phyloP scores from a whole-genome alignment of 371 early-diverging fungal genomes.

The Cokeromyces recurvatus region DNA sequence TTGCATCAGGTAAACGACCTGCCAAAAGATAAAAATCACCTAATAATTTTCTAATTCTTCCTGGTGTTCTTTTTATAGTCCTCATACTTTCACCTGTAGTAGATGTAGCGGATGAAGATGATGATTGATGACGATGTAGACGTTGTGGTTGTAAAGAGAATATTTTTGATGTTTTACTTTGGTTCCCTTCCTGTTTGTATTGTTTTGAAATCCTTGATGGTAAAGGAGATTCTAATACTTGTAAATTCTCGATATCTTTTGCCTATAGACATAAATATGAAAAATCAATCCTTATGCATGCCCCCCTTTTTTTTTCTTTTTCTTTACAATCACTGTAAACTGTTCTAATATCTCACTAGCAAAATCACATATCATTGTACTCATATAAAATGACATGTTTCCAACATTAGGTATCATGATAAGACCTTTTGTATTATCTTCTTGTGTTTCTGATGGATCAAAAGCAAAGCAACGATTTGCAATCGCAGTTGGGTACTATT shows the following conservation, averaged over 20 bases:
- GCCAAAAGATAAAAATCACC: constrained; percentile 78
- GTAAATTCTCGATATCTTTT: constrained; percentile 26
- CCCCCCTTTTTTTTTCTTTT: background rate
- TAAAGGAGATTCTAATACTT: constrained; percentile 31
- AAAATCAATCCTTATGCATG: background rate
- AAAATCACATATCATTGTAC: constrained; percentile 73
- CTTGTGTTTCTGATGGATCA: constrained; percentile 71
- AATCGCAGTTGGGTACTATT: constrained; percentile 69
- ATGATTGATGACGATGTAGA: constrained; percentile 5
- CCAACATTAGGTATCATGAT: constrained; percentile 83
- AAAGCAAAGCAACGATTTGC: constrained; percentile 79
- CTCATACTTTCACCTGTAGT: constrained; percentile 16
- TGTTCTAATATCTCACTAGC: constrained; percentile 63
- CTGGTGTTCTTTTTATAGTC: constrained; percentile 59
- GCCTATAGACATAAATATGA: constrained; percentile 11
- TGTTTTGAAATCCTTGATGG: no score
- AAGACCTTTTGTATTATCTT: constrained; percentile 70
- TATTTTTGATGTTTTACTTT: no score
- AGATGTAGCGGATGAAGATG: background rate
- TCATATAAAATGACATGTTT: constrained; percentile 71
- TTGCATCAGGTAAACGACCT: constrained; percentile 73
- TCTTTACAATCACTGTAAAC: constrained; percentile 32
- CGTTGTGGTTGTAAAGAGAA: background rate
- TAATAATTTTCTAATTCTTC: constrained; percentile 70
- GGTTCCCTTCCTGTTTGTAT: no score